Evolutionary conservation across 1,139 yeast genomes (phyloP).

Genomic region (Scheffersomyces parashehatae): DNA sequence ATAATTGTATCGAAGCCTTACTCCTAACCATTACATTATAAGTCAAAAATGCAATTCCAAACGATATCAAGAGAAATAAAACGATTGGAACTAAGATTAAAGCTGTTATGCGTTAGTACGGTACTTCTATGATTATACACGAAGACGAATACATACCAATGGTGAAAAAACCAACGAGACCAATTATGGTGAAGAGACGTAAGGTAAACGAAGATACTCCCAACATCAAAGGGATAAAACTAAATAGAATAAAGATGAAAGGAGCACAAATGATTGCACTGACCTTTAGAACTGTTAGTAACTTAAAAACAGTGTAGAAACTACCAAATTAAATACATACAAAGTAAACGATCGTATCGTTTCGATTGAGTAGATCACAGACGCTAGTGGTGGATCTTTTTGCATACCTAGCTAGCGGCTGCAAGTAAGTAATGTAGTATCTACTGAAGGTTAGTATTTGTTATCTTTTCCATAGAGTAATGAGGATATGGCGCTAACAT

Average conservation of each 20-base stretch:
- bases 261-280: too few species aligned
- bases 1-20: too few species aligned
- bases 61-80: neutral
- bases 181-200: slow-evolving; percentile 3
- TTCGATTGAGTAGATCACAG: too few species aligned
- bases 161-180: slow-evolving; percentile 1
- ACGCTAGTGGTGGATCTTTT: too few species aligned
- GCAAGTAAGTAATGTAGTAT: too few species aligned
- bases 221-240: slow-evolving; percentile 1
- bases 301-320: neutral
- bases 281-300: neutral
- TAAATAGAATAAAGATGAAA: neutral
- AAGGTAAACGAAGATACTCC: slow-evolving; percentile 3
- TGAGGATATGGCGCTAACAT: too few species aligned
- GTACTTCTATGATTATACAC: too few species aligned
- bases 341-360: neutral
- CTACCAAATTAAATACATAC: neutral
- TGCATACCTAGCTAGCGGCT: too few species aligned
- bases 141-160: too few species aligned
- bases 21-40: too few species aligned
- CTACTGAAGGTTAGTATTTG: too few species aligned
- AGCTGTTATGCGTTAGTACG: neutral
- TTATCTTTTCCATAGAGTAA: too few species aligned
- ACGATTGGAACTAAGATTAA: slow-evolving; percentile 2
- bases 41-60: neutral